Evolutionary conservation across 2,329 filamentous ascomycete species (phyloP), one percentile per base, ranked within the genome.

Genomic region (Reticulascus tulasneorum): DNA sequence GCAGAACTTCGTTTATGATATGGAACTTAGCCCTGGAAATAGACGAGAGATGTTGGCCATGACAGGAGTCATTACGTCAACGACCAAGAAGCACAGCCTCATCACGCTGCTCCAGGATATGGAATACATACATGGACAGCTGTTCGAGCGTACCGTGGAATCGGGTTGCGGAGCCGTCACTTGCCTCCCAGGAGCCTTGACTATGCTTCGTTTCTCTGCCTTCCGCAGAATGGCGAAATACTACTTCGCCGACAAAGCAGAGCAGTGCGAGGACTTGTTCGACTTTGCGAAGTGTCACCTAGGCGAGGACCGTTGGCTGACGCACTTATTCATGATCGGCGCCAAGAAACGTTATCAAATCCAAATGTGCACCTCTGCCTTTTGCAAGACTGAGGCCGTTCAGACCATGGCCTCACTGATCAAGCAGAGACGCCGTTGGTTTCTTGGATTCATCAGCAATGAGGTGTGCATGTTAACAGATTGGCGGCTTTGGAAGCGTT

Each of bases 391-490:
- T 0, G 91, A 97, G 61, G 91, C 93, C 17, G 91, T 96, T 13
- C 89, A 95, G 63, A 89, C 84, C 3, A 90, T 90, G 60, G 67
- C 67, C 38, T 89, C 85, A 50, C 75, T 98, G 29, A 73, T 96
- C 58, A 96, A 97, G 70, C 93, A 98, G 67, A 82, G 93, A 42
- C 83, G 91, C 37, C 78, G 93, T 55, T 98, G 93, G 93, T 97
- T 97, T 59, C 72, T 97, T 27, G 91, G 91, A 20, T 96, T 95
- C 62, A 90, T 97, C 64, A 96, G 91, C 12, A 98, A 98, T 60
- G 91, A 97, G 60, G 91, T 89, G 7, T 96, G 90, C 66, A 96
- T 97, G 93, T 70, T 98, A 65, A 97, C 93, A 2, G 91, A 97
- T 62, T 80, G 86, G 61, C 80, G 93, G 40, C 72, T 97, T 19